These are phyloP conservation scores for Ogataea methylovora DNA, from an alignment of 805 yeast species.

Conservation along the genomic window DNA sequence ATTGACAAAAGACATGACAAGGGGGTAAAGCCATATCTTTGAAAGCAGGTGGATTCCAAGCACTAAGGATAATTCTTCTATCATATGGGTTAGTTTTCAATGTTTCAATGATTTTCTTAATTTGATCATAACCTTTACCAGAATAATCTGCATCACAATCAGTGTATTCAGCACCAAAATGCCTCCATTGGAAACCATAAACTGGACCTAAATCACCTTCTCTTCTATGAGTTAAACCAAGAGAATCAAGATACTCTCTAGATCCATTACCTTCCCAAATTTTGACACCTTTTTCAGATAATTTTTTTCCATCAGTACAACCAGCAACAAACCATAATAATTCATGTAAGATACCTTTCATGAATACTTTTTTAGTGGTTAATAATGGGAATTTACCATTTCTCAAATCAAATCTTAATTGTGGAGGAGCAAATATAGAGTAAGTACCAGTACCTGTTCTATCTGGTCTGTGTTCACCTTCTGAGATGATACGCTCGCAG, in stretches of 20 bases:
- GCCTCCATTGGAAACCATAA: constrained; percentile 99
- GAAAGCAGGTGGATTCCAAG: constrained; percentile 98
- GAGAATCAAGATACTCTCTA: constrained; percentile 75
- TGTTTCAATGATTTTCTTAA: constrained; percentile 69
- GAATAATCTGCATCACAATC: constrained; percentile 85
- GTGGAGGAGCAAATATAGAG: constrained; percentile 93
- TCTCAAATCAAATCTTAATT: constrained; percentile 70
- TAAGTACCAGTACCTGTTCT: constrained; percentile 96
- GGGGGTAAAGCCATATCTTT: constrained; percentile 96
- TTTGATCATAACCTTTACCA: constrained; percentile 87
- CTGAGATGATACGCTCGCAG: constrained; percentile 64
- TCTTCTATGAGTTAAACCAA: constrained; percentile 73
- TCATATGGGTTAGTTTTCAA: constrained; percentile 88
- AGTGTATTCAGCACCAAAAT: constrained; percentile 88
- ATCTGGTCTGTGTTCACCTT: constrained; percentile 91
- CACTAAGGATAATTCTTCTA: constrained; percentile 87
- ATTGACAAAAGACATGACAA: constrained; percentile 94
- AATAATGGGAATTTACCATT: constrained; percentile 76
- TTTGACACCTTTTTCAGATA: constrained; percentile 80
- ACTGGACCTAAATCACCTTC: constrained; percentile 98
- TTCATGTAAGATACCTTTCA: constrained; percentile 84
- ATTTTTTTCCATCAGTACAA: constrained; percentile 74
- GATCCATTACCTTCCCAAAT: constrained; percentile 99
- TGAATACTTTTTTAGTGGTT: constrained; percentile 89
- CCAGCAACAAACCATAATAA: constrained; percentile 91